phyloP scores from a whole-genome alignment of 2,329 filamentous ascomycete species.

The Pleurostoma richardsiae region DNA sequence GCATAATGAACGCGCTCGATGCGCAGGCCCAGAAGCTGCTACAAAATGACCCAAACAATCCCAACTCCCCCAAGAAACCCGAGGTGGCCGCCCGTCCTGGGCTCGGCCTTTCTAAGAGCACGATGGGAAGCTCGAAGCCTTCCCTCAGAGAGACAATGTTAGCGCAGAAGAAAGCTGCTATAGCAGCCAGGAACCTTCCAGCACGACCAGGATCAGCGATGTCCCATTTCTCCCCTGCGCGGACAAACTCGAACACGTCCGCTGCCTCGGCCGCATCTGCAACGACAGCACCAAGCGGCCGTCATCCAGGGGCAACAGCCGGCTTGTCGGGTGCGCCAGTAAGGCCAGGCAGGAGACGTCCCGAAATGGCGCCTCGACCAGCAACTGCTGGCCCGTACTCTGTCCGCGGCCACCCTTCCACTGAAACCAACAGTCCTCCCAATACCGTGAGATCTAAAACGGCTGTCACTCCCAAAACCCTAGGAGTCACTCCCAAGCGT shows the following conservation, averaged over 20 bases:
- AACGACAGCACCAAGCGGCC: conserved; percentile 35
- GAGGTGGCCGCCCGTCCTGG: conserved; percentile 49
- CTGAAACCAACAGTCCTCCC: conserved; percentile 39
- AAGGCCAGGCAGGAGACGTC: conserved; percentile 52
- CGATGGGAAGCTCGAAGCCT: conserved; percentile 51
- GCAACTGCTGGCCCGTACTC: conserved; percentile 64
- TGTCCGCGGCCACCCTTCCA: conserved; percentile 39
- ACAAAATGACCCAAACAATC: conserved; percentile 79
- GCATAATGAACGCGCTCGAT: conserved; percentile 76
- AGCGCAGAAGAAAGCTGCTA: conserved; percentile 66
- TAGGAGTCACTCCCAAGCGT: conserved; percentile 47
- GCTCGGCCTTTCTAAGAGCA: conserved; percentile 58
- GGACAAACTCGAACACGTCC: conserved; percentile 32
- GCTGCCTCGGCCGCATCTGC: conserved; percentile 24
- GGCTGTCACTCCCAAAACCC: conserved; percentile 41
- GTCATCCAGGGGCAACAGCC: conserved; percentile 38
- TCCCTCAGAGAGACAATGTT: conserved; percentile 79
- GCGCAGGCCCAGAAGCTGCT: conserved; percentile 72
- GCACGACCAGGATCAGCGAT: conserved; percentile 59
- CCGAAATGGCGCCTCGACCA: conserved; percentile 53
- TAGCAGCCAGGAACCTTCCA: conserved; percentile 47
- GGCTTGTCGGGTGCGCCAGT: conserved; percentile 61
- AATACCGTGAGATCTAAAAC: conserved; percentile 39
- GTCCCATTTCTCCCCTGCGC: conserved; percentile 53
- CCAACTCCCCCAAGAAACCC: conserved; percentile 57